Evolutionary conservation across 164 flowering plant species (phyloP).

Genomic region (Piper betle): DNA sequence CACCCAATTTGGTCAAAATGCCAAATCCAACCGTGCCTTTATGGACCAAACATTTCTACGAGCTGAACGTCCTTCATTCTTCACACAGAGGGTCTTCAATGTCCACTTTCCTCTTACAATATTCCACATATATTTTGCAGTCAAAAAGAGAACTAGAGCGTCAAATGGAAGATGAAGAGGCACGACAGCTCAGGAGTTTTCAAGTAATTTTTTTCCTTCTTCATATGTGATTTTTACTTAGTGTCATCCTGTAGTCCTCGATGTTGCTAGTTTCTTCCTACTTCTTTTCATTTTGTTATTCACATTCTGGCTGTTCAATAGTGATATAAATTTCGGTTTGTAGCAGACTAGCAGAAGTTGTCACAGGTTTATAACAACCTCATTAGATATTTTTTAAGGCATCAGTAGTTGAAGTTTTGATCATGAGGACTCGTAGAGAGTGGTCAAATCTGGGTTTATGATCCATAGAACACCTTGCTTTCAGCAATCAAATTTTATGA

Average conservation of each 20-base stretch:
- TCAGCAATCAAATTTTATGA: too few relatives aligned
- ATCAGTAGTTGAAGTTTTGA: not conserved
- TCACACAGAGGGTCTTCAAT: not conserved
- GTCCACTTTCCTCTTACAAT: not conserved
- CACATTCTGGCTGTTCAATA: not conserved
- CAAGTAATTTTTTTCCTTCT: conserved; percentile 33
- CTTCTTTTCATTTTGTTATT: not conserved
- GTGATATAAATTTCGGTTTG: not conserved
- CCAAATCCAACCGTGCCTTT: too few relatives aligned
- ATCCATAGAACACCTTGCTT: too few relatives aligned
- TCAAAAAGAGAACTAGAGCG: conserved; percentile 66
- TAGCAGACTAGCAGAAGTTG: not conserved
- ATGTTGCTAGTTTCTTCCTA: not conserved
- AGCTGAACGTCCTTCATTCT: not conserved
- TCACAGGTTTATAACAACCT: not conserved
- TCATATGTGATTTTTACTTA: not conserved
- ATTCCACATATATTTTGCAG: conserved; percentile 16
- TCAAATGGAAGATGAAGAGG: conserved; percentile 74
- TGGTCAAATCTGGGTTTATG: too few relatives aligned
- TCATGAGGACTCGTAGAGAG: not conserved
- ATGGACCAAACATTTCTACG: too few relatives aligned
- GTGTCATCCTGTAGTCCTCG: not conserved
- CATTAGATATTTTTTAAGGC: not conserved
- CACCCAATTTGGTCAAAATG: too few relatives aligned
- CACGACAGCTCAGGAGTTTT: conserved; percentile 61